Conservation (phyloP, 2,329 filamentous ascomycete species). For the Dactylonectria estremocensis region DNA sequence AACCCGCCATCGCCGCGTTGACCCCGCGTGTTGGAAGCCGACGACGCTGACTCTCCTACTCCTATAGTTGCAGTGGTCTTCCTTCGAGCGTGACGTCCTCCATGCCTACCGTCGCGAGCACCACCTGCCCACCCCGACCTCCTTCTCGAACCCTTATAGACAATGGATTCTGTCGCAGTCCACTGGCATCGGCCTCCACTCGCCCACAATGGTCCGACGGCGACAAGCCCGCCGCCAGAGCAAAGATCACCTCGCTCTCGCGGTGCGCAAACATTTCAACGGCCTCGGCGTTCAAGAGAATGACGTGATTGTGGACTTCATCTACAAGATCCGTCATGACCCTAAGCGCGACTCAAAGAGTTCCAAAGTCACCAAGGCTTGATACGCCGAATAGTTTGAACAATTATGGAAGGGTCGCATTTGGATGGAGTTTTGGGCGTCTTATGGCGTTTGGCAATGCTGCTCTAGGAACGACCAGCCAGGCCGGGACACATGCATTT, state of each 20-base stretch:
- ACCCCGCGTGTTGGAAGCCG: neutral
- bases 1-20: neutral
- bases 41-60: constrained; percentile 34
- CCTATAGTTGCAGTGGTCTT: constrained; percentile 74
- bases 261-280: constrained; percentile 88
- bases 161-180: constrained; percentile 74
- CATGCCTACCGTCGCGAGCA: constrained; percentile 84
- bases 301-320: constrained; percentile 85
- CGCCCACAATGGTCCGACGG: constrained; percentile 81
- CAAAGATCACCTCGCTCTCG: constrained; percentile 80
- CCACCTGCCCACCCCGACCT: constrained; percentile 78
- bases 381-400: constrained; percentile 7
- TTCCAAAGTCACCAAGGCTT: constrained; percentile 27
- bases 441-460: constrained; percentile 19
- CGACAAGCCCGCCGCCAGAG: constrained; percentile 76
- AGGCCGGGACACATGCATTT: constrained; percentile 36
- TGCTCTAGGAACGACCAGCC: constrained; percentile 19
- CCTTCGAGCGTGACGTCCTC: constrained; percentile 77
- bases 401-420: constrained; percentile 18
- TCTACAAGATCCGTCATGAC: constrained; percentile 74
- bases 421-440: constrained; percentile 34
- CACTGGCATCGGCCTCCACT: constrained; percentile 77
- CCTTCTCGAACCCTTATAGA: constrained; percentile 77
- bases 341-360: constrained; percentile 48
- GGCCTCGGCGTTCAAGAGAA: constrained; percentile 84